Base-by-base conservation (phyloP, 2,329 filamentous ascomycete species). In the Pseudogymnoascus sp. region DNA sequence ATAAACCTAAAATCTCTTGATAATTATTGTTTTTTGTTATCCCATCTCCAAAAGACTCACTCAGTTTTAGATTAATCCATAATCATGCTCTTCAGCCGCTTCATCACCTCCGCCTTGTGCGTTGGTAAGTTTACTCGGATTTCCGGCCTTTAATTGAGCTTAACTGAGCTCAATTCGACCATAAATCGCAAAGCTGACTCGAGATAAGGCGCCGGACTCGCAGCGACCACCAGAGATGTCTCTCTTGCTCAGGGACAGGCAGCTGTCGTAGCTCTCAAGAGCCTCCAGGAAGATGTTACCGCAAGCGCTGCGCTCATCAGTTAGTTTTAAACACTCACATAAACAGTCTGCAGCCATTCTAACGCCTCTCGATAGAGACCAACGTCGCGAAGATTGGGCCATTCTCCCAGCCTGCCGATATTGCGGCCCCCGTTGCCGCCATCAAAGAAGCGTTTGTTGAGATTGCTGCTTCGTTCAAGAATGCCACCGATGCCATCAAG, bases 11-110 rank as follows among this genome's bases (percentile, higher is more conserved):
- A 31, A 16, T 16, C 46, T 14, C 25, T n/a, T 31, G 46, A 7
- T 31, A 31, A 31, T 31, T 16, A 3, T 31, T 31, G 25, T 31
- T 31, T 53, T n/a, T n/a, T 53, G 25, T 16, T n/a, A 49, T 53
- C 7, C 23, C 23, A 31, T 53, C 14, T 53, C 25, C 14, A 16
- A 53, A 53, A 43, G n/a, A 43, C 40, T 43, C 40, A 6, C 46
- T 16, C 25, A 53, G 25, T 31, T 53, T 18, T 16, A 31, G 25
- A 31, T 53, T 53, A 53, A 53, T 53, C 46, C 4, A 3, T 53
- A 53, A 53, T 53, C 25, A 53, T 53, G 46, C 46, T 53, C 12
- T 53, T 53, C 23, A 31, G 46, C 14, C 46, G 25, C 46, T 53
- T 16, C 14, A 31, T 31, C 11, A 23, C 31, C 46, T 31, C 25